Percentiles rank a stretch among this genome's conserved stretches.
Evolutionary conservation across 345 rosid genomes (phyloP).

Genomic region (Dovyalis caffra): DNA sequence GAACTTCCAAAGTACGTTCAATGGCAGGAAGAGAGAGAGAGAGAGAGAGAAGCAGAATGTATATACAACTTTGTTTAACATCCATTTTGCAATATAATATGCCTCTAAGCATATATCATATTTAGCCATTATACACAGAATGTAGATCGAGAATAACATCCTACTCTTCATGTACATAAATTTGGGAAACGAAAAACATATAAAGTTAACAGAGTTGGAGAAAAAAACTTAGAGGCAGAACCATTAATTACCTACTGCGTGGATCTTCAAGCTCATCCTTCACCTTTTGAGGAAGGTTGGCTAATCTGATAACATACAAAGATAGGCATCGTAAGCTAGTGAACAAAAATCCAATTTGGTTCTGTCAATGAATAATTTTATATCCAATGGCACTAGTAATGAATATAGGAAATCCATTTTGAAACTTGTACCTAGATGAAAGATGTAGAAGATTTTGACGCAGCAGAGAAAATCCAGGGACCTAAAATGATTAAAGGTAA

Average conservation of each 20-base stretch:
- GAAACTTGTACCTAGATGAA: constrained; percentile 57
- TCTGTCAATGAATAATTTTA: background rate
- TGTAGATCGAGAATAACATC: background rate
- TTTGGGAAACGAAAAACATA: too few species aligned
- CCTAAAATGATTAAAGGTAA: constrained; percentile 44
- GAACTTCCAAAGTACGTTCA: background rate
- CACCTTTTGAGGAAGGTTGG: constrained; percentile 69
- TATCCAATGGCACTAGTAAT: background rate
- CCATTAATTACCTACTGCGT: constrained; percentile 55
- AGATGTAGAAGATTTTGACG: constrained; percentile 72
- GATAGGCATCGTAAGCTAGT: constrained; percentile 1
- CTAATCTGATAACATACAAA: constrained; percentile 53
- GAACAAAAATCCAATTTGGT: background rate
- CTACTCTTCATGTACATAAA: background rate
- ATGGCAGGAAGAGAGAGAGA: background rate
- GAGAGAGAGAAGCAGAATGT: background rate
- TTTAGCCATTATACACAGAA: background rate
- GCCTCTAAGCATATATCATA: background rate
- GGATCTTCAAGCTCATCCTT: constrained; percentile 89
- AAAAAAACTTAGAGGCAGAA: background rate
- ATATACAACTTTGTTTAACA: background rate
- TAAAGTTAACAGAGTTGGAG: background rate
- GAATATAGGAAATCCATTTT: background rate
- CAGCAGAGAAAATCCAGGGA: constrained; percentile 70
- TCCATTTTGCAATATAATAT: background rate